Evolutionary conservation across 2,329 filamentous ascomycete species (phyloP), one percentile per base, ranked within the genome.

Genomic region (Claviceps lovelessii): DNA sequence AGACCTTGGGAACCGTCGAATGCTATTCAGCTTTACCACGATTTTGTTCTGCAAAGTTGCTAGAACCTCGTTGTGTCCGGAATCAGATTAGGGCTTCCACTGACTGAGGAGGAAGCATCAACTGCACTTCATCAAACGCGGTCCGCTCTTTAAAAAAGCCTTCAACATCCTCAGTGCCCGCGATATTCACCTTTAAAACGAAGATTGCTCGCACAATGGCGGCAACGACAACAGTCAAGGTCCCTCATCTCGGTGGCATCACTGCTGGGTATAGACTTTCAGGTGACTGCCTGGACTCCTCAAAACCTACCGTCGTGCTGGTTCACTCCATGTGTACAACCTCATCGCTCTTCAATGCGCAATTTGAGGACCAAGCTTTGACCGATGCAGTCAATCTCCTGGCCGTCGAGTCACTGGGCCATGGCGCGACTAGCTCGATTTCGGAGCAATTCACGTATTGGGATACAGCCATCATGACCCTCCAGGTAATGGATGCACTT

Each of bases 401-500:
- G 6, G 76, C 76, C 47, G 70, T 79, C 55, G 76, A 79, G 64
- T 75, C 74, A 1, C 70, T 79, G 0, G 76, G 76, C 55, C 76
- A 79, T 59, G 76, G 76, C 57, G 64, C 70, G 17, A 78, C 76
- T 1, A 66, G 63, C 54, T 68, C 62, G 54, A 54, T 63, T n/a
- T 60, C 62, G 0, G 74, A 77, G 60, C 72, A 76, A 56, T 79
- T 76, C 60, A 79, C 74, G 2, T 78, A 77, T 66, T 79, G 77
- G 77, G 77, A 79, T 62, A 67, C 75, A 3, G 76, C 76, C 48
- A 65, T 71, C 56, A 74, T 82, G 74, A 73, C 73, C 11, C 65
- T 80, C 9, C 77, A 83, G 65, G 76, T 78, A 1, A 69, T 83
- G 70, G 73, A 79, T 44, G 69, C 69, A 5, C 68, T 79, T 3